Evolutionary conservation across 2,329 filamentous ascomycete genomes (phyloP).

Genomic region (Beauveria caledonica): DNA sequence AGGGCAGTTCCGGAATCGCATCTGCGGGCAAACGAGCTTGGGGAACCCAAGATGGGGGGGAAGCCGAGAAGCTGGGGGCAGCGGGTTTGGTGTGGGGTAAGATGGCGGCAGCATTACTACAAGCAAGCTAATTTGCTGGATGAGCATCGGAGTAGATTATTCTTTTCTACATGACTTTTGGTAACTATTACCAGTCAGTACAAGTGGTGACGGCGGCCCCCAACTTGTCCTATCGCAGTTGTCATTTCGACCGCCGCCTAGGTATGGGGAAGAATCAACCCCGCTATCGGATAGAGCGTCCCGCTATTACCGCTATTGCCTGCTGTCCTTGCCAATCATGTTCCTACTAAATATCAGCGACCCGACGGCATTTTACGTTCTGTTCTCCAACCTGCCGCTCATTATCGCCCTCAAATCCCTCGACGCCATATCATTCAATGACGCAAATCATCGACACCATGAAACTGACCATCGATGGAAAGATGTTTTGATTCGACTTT

Average conservation of each 20-base stretch:
- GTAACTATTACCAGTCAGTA: no score
- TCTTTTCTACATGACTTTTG: not conserved
- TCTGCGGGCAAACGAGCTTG: not conserved
- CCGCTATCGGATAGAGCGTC: conserved; percentile 5
- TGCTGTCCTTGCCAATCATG: not conserved
- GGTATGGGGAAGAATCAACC: not conserved
- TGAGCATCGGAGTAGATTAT: not conserved
- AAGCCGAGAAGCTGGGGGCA: not conserved
- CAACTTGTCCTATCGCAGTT: not conserved
- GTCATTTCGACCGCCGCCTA: not conserved
- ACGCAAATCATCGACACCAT: not conserved
- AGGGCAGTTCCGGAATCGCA: not conserved
- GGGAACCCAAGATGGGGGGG: not conserved
- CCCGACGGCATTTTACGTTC: not conserved
- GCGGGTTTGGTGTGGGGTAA: conserved; percentile 4
- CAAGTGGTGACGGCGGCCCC: not conserved
- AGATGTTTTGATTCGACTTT: not conserved
- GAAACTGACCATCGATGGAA: not conserved
- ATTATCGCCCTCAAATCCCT: not conserved
- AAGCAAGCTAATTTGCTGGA: not conserved
- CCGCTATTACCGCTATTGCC: conserved; percentile 8
- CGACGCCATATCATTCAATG: not conserved
- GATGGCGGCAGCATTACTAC: conserved; percentile 2
- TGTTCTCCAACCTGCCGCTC: not conserved
- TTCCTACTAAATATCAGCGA: not conserved